Base-by-base conservation (phyloP, 352 stramenopile genomes). In the Elongisporangium anandrum region DNA sequence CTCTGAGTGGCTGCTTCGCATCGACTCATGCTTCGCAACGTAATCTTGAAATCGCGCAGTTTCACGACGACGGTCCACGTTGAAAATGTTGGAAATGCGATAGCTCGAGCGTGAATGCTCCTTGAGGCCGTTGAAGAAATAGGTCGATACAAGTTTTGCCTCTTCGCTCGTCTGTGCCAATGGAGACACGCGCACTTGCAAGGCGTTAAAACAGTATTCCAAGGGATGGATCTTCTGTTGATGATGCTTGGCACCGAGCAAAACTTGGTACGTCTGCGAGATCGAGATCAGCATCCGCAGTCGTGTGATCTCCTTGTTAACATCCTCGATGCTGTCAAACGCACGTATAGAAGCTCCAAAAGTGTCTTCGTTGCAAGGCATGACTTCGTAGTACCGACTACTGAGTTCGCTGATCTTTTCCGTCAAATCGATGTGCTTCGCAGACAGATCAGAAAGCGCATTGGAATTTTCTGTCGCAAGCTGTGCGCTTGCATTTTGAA, bases 371-470 rank as follows among this genome's bases (percentile, higher is more conserved):
- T 87, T 77, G 26, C 75, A 86, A 19, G 83, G 83, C 73, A 93
- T 90, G 10, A 90, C 65, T 58, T 93, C 83, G 59, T 89, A 91
- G 61, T 93, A 93, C 16, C 83, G 77, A 45, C 79, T 90, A 51
- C 77, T 88, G 59, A 73, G 77, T 45, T 90, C 81, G 48, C 81
- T 90, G 51, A 93, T 73, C 7, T 75, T 69, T 61, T 93, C 83
- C 0, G 72, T 91, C 23, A 88, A 64, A 0, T 66, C 62, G 6
- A 67, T 68, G 54, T 90, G 77, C 38, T 74, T 64, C 7, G 77
- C 71, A 10, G 81, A 78, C 3, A 88, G 63, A 3, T 82, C 65
- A 7, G 70, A 64, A 16, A 88, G 75, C 16, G 72, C 69, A 0
- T 55, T 71, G 0, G 68, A 53, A 8, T 68, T 72, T 9, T 74